Percentiles rank a stretch among this genome's conserved stretches.
Conservation (phyloP, 1,139 yeast species). For the Suzukiozyma palmioleophila region DNA sequence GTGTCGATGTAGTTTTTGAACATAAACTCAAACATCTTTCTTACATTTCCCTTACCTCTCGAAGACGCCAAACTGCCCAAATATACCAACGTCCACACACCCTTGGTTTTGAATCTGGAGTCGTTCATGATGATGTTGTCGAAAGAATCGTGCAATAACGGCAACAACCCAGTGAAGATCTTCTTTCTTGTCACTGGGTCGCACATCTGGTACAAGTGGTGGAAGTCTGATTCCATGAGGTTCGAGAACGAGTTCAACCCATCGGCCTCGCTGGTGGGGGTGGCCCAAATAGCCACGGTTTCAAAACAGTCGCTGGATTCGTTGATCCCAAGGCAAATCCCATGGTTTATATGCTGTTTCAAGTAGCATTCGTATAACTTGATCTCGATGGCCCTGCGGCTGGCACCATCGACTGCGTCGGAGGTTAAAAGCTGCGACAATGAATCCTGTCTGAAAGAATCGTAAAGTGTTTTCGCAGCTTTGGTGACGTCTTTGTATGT, state of each 20-base stretch:
- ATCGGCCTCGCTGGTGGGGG: slow-evolving; percentile 41
- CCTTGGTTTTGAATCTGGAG: slow-evolving; percentile 32
- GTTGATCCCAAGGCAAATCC: slow-evolving; percentile 48
- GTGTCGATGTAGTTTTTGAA: slow-evolving; percentile 48
- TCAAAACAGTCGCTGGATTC: slow-evolving; percentile 47
- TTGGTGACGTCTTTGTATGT: slow-evolving; percentile 42
- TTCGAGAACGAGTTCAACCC: slow-evolving; percentile 50
- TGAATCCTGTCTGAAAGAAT: slow-evolving; percentile 49
- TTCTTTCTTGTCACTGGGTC: slow-evolving; percentile 53
- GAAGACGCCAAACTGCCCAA: slow-evolving; percentile 56
- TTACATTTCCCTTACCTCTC: slow-evolving; percentile 65
- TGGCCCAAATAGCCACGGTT: slow-evolving; percentile 61
- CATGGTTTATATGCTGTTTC: slow-evolving; percentile 53
- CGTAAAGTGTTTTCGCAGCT: slow-evolving; percentile 51
- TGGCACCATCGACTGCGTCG: slow-evolving; percentile 35
- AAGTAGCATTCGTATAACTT: slow-evolving; percentile 54
- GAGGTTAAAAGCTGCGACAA: slow-evolving; percentile 46
- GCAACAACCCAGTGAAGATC: slow-evolving; percentile 53
- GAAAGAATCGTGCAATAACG: slow-evolving; percentile 50
- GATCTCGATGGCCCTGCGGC: slow-evolving; percentile 38
- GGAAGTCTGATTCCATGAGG: slow-evolving; percentile 55
- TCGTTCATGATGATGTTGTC: slow-evolving; percentile 33
- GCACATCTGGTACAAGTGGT: slow-evolving; percentile 45
- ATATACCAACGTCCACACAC: slow-evolving; percentile 56
- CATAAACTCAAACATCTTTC: slow-evolving; percentile 54